Conservation (phyloP, 75 land plant species). For the Selaginella moellendorffii region DNA sequence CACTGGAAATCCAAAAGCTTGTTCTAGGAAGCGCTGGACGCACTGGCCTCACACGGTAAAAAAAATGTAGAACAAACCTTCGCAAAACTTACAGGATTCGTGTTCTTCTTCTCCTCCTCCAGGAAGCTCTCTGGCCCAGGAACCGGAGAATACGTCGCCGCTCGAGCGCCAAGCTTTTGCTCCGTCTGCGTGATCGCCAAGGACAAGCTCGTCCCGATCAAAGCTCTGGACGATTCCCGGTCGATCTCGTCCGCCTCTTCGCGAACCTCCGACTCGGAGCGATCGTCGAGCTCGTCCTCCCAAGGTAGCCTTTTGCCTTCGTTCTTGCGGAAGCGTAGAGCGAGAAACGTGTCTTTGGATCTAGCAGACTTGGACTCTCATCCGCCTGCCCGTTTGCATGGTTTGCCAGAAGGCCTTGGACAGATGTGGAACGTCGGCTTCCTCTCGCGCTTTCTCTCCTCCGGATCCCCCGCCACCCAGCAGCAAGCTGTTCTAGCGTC, state of each 20-base stretch:
- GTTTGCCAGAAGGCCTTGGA: not conserved
- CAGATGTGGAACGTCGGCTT: not conserved
- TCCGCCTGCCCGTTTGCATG: not conserved
- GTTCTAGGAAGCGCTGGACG: not conserved
- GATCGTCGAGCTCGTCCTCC: not conserved
- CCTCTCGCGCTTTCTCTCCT: not conserved
- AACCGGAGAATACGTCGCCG: not conserved
- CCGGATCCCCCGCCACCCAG: not conserved
- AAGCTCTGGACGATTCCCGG: not conserved
- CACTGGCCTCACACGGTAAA: not conserved
- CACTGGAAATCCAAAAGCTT: not conserved
- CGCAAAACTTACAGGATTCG: too few relatives aligned
- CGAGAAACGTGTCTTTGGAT: too few relatives aligned
- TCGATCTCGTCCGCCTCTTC: not conserved
- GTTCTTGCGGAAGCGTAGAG: too few relatives aligned
- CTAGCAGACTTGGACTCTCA: too few relatives aligned
- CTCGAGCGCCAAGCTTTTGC: not conserved
- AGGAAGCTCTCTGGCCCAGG: not conserved
- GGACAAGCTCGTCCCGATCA: not conserved
- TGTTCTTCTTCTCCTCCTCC: not conserved
- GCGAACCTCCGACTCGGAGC: not conserved
- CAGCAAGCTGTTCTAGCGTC: not conserved
- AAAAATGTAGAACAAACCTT: too few relatives aligned
- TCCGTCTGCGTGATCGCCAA: not conserved
- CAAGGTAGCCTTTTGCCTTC: not conserved